Conservation (phyloP, 768 basidiomycete genomes). For the Albatrellus ellisii region DNA sequence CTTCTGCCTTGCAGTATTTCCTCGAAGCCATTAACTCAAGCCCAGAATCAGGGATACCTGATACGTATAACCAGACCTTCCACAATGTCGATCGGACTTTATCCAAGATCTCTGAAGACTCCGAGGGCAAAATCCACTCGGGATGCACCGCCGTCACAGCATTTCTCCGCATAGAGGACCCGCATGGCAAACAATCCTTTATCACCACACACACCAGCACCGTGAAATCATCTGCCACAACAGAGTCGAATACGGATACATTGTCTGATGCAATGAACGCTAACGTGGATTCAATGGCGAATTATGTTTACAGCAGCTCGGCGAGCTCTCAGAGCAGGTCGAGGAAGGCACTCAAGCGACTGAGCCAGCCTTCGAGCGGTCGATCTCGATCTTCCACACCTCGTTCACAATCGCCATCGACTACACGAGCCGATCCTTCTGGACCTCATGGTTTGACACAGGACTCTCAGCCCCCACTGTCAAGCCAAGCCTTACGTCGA, state of each 20-base stretch:
- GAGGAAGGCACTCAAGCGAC: constrained; percentile 9
- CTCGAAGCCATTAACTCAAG: constrained; percentile 55
- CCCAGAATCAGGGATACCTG: constrained; percentile 55
- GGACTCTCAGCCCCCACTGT: constrained; percentile 13
- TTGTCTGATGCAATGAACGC: constrained; percentile 2
- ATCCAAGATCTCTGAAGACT: constrained; percentile 74
- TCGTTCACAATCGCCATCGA: constrained; percentile 9
- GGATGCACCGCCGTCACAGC: constrained; percentile 97
- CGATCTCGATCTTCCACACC: constrained; percentile 7
- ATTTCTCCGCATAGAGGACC: constrained; percentile 86
- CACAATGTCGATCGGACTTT: constrained; percentile 80
- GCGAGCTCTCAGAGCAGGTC: not conserved
- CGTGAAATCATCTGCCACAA: not conserved
- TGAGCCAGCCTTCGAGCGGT: constrained; percentile 8
- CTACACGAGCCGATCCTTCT: constrained; percentile 7
- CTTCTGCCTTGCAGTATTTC: constrained; percentile 33
- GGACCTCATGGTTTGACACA: no score
- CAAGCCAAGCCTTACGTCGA: constrained; percentile 34
- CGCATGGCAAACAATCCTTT: constrained; percentile 60
- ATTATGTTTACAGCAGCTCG: no score
- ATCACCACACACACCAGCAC: constrained; percentile 20
- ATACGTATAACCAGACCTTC: constrained; percentile 87
- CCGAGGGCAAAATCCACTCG: constrained; percentile 86
- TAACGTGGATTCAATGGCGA: constrained; percentile 7
- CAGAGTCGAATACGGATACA: not conserved